Evolutionary conservation across 192 early-diverging fungal genomes (phyloP).

Genomic region (Polychytrium aggregatum): DNA sequence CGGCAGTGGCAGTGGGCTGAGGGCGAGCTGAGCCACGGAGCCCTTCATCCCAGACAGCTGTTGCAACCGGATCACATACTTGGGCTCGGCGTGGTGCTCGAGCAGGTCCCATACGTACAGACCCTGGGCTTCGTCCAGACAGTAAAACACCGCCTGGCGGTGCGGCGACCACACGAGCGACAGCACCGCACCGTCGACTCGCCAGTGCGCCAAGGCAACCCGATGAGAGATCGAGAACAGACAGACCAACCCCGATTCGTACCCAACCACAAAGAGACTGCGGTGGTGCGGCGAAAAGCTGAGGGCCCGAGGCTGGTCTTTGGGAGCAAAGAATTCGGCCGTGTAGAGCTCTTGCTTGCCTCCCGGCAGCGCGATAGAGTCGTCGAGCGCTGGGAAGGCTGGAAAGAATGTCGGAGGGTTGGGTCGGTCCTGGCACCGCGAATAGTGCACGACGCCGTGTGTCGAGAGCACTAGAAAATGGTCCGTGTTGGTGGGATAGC

Average conservation of each 20-base stretch:
- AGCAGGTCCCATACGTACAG: slow-evolving; percentile 31
- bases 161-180: slow-evolving; percentile 30
- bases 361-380: no score
- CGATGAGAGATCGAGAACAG: slow-evolving; percentile 22
- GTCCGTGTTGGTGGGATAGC: slow-evolving; percentile 6
- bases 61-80: slow-evolving; percentile 8
- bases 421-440: slow-evolving; percentile 15
- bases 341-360: no score
- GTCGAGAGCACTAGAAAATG: slow-evolving; percentile 19
- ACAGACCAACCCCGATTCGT: slow-evolving; percentile 21
- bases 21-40: no score
- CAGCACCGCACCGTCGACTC: neutral
- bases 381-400: no score
- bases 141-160: slow-evolving; percentile 32
- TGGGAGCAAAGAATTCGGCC: no score
- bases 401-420: no score
- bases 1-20: no score
- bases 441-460: slow-evolving; percentile 14
- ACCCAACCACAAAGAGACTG: slow-evolving; percentile 23
- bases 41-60: no score
- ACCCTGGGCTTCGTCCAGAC: slow-evolving; percentile 13
- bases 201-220: slow-evolving; percentile 16
- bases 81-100: slow-evolving; percentile 16
- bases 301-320: no score
- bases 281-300: slow-evolving; percentile 15